Percentiles rank a stretch among this genome's conserved stretches.
These are phyloP conservation scores for Alternaria sp. DNA, from an alignment of 2,329 filamentous ascomycete species.

Conservation along the genomic window DNA sequence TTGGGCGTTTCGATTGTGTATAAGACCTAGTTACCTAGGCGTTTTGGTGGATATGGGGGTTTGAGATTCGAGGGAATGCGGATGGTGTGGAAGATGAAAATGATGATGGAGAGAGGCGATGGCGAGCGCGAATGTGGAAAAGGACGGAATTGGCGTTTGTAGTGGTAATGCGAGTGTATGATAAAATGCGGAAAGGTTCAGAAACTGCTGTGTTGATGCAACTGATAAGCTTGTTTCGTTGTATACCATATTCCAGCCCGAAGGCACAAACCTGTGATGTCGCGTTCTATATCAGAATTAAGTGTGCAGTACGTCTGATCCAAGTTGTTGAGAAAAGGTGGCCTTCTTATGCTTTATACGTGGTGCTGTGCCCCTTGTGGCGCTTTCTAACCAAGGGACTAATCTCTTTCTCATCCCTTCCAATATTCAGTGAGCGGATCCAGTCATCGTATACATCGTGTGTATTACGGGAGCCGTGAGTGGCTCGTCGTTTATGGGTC, in stretches of 20 bases:
- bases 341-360: not conserved
- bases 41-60: not conserved
- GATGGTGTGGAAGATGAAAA: not conserved
- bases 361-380: not conserved
- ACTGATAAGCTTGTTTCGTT: not conserved
- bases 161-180: not conserved
- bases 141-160: not conserved
- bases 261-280: not conserved
- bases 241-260: not conserved
- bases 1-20: not conserved
- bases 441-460: no score
- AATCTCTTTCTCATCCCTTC: no score
- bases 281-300: not conserved
- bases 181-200: not conserved
- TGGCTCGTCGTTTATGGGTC: no score
- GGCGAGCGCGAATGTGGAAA: not conserved
- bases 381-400: not conserved
- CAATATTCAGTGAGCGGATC: no score
- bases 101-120: not conserved
- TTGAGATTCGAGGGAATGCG: no score
- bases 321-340: no score
- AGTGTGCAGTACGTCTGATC: not conserved
- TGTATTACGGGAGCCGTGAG: no score
- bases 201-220: not conserved
- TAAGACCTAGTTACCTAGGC: not conserved